Evolutionary conservation across 129 eudicot genomes (phyloP).

Genomic region (Tagetes erecta): DNA sequence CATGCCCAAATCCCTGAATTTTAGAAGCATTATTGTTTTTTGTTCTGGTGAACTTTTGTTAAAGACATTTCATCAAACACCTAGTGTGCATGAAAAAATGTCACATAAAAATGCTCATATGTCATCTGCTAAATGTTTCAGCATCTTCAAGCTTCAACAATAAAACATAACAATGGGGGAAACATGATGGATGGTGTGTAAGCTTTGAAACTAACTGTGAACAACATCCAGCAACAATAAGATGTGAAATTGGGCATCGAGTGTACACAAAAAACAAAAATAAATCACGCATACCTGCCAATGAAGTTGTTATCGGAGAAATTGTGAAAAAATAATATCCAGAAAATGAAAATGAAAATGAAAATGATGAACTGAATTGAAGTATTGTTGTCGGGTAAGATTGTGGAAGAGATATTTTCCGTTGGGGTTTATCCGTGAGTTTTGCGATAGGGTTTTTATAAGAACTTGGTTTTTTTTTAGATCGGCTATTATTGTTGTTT

Average conservation of each 20-base stretch:
- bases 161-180: not conserved
- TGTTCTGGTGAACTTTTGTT: not conserved
- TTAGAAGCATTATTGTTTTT: not conserved
- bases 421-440: slow-evolving; percentile 30
- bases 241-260: slow-evolving; percentile 12
- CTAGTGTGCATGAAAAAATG: slow-evolving; percentile 1
- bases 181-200: not conserved
- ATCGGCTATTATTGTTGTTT: too few relatives aligned
- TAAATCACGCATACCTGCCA: slow-evolving; percentile 19
- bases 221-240: slow-evolving; percentile 2
- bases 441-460: not conserved
- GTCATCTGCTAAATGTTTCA: not conserved
- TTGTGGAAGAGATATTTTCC: slow-evolving; percentile 34
- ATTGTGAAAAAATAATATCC: not conserved
- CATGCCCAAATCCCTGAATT: not conserved
- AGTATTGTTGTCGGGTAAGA: slow-evolving; percentile 8
- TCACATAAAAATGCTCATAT: not conserved
- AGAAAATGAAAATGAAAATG: not conserved
- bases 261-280: not conserved
- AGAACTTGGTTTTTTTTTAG: not conserved
- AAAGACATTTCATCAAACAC: slow-evolving; percentile 28
- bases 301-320: not conserved
- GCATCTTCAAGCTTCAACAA: slow-evolving; percentile 11
- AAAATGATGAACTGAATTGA: slow-evolving; percentile 11
- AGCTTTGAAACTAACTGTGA: slow-evolving; percentile 3